These are phyloP conservation scores for Starmerella potacharoeniae DNA, from an alignment of 805 yeast species.

Conservation along the genomic window DNA sequence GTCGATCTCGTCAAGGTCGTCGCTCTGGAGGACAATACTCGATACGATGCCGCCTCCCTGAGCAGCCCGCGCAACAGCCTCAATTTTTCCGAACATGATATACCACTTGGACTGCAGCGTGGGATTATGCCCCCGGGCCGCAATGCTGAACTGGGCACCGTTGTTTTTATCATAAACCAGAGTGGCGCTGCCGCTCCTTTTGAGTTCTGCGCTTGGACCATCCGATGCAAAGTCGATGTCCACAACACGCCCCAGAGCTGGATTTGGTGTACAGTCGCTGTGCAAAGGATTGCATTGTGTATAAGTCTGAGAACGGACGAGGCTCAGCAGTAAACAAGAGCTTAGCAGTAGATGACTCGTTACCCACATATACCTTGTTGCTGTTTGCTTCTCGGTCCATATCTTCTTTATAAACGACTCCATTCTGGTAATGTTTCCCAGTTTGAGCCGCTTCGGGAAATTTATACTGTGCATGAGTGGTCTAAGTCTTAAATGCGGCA, in stretches of 20 bases:
- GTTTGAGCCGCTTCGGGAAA: not conserved
- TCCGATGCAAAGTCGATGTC: constrained; percentile 39
- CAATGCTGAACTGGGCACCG: constrained; percentile 55
- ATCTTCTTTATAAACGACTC: no score
- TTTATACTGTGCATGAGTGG: not conserved
- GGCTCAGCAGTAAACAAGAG: not conserved
- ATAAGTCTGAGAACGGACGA: constrained; percentile 23
- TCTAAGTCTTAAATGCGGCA: not conserved
- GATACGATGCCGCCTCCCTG: constrained; percentile 71
- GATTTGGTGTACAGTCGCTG: constrained; percentile 36
- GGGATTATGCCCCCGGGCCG: constrained; percentile 63
- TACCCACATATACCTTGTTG: no score
- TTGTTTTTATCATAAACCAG: constrained; percentile 35
- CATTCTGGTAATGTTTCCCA: no score
- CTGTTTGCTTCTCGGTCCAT: no score
- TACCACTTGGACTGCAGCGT: constrained; percentile 37
- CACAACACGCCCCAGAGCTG: constrained; percentile 52
- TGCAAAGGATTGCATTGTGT: constrained; percentile 38
- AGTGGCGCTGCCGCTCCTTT: constrained; percentile 21
- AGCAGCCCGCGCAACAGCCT: constrained; percentile 60
- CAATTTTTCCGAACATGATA: constrained; percentile 81
- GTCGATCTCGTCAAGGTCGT: constrained; percentile 84
- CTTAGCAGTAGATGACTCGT: no score
- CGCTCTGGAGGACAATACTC: constrained; percentile 67
- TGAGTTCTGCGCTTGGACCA: constrained; percentile 25